Conservation (phyloP, 306 rosid species). For the Castanea mollissima region DNA sequence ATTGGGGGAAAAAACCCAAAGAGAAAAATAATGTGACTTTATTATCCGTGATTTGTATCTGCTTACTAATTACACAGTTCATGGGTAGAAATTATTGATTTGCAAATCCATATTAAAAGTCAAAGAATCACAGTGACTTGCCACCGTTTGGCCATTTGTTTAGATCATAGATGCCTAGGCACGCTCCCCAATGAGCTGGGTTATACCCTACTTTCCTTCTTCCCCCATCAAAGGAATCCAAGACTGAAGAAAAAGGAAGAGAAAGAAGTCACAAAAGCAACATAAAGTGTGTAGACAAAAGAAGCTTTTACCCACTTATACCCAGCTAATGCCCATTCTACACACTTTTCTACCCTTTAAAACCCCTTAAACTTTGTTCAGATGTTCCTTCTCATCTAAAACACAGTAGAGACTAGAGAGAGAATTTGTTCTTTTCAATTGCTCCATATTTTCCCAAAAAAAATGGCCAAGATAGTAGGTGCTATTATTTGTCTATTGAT, state of each 20-base stretch:
- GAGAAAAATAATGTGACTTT: not conserved
- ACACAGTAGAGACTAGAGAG: not conserved
- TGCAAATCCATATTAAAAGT: conserved; percentile 13
- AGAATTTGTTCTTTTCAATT: not conserved
- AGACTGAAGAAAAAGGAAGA: conserved; percentile 22
- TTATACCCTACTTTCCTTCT: conserved; percentile 56
- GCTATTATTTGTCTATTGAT: conserved; percentile 64
- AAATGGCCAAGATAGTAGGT: conserved; percentile 64
- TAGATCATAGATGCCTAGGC: conserved; percentile 19
- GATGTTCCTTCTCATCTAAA: conserved; percentile 16
- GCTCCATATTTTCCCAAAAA: not conserved
- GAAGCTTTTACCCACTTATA: conserved; percentile 36
- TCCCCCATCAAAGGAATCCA: conserved; percentile 68
- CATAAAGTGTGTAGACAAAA: conserved; percentile 45
- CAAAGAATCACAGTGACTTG: conserved; percentile 13
- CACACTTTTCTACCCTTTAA: conserved; percentile 23
- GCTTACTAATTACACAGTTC: too few species aligned
- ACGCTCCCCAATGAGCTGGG: conserved; percentile 56
- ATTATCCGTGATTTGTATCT: not conserved
- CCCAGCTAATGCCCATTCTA: conserved; percentile 13
- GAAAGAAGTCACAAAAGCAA: conserved; percentile 34
- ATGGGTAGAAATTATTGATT: not conserved
- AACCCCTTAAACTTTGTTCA: conserved; percentile 6
- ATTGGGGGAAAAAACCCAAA: too few species aligned
- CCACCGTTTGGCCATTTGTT: not conserved